Base-by-base conservation (phyloP, 441 rosid genomes). In the Metrosideros polymorpha region DNA sequence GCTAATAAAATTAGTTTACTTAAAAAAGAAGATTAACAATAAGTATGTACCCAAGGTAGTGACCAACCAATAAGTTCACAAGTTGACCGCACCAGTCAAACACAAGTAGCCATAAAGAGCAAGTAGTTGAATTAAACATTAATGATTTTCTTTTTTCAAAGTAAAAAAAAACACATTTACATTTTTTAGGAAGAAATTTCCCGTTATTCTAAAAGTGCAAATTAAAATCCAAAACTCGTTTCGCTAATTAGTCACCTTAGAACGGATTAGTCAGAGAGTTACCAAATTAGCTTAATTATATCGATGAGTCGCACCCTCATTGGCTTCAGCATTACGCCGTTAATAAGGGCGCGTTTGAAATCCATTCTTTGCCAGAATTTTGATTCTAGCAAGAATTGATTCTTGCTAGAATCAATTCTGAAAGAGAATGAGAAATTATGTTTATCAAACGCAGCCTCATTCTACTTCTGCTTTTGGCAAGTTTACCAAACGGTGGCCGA, bases 281-380 rank as follows among this genome's bases (percentile, higher is more conserved):
- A 18, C 0, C 13, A 25, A 66, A 66, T 66, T 10, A 66, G 12
- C 27, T 19, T 9, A 0, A 1, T 30, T 63, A 0, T 4, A 66
- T 9, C 6, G 14, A 39, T 66, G 45, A 2, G 0, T 2, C 4
- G 45, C 45, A 0, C 13, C 45, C 0, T 29, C 45, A 19, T 19
- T 66, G 79, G 14, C 79, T 66, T 3, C 0, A 8, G 47, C 27
- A 19, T 66, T 19, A 0, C 4, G 7, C 2, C 0, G 0, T 18
- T n/a, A n/a, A n/a, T n/a, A n/a, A n/a, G n/a, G n/a, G n/a, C n/a
- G n/a, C n/a, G n/a, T n/a, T n/a, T n/a, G n/a, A n/a, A n/a, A n/a
- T n/a, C n/a, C n/a, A n/a, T n/a, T n/a, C n/a, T n/a, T n/a, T n/a
- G n/a, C n/a, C n/a, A n/a, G n/a, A n/a, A n/a, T n/a, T n/a, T n/a